Conservation (phyloP, 306 rosid genomes). For the Canavalia gladiata region DNA sequence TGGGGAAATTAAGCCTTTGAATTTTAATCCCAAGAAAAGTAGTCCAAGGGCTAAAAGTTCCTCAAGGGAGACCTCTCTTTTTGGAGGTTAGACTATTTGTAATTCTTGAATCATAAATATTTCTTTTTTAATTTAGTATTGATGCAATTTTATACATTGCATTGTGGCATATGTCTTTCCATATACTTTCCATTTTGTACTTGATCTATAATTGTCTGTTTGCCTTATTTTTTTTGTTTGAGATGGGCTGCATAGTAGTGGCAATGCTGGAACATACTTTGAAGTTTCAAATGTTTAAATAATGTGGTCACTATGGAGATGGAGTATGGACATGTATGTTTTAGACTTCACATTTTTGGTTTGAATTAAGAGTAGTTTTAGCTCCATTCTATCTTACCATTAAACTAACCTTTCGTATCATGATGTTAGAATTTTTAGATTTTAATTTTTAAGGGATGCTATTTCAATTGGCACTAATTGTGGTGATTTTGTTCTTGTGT, state of each 20-base stretch:
- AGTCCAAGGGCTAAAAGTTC: conserved; percentile 96
- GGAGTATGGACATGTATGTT: conserved; percentile 29
- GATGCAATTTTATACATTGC: conserved; percentile 13
- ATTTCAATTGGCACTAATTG: conserved; percentile 30
- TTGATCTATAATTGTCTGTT: conserved; percentile 4
- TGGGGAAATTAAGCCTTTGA: conserved; percentile 72
- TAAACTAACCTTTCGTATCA: conserved; percentile 29
- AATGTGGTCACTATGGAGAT: not conserved
- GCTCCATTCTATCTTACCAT: conserved; percentile 36
- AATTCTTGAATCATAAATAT: conserved; percentile 21
- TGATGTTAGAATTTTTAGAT: conserved; percentile 17
- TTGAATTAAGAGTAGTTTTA: conserved; percentile 9
- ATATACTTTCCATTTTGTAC: conserved; percentile 16
- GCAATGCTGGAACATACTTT: not conserved
- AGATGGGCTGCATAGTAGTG: conserved; percentile 42
- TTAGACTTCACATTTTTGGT: conserved; percentile 30
- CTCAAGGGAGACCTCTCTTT: conserved; percentile 81
- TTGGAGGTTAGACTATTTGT: conserved; percentile 82
- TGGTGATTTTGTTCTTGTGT: conserved; percentile 21
- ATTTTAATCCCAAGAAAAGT: conserved; percentile 74
- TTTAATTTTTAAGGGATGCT: conserved; percentile 1
- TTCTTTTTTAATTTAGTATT: conserved; percentile 22
- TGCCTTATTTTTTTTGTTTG: conserved; percentile 20
- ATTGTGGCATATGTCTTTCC: conserved; percentile 30
- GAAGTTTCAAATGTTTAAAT: conserved; percentile 17